Evolutionary conservation across 345 rosid species (phyloP).

Genomic region (Passiflora organensis): DNA sequence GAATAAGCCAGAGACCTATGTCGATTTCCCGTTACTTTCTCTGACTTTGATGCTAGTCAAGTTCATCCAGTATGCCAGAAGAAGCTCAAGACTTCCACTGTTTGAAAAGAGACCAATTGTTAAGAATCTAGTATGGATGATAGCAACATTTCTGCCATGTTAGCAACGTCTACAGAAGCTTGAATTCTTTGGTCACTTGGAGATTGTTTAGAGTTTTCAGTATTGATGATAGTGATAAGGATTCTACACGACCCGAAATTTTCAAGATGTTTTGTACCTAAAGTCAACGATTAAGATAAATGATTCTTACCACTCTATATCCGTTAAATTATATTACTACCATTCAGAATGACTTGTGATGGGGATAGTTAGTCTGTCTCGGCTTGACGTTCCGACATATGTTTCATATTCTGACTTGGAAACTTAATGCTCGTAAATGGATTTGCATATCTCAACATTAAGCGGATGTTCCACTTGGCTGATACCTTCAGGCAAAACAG

Average conservation of each 20-base stretch:
- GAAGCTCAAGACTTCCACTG: constrained; percentile 81
- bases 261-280: too few relatives aligned
- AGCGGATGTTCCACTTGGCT: too few relatives aligned
- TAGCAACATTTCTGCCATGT: constrained; percentile 20
- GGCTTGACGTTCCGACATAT: too few relatives aligned
- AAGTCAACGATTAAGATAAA: constrained; percentile 12
- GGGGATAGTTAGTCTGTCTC: too few relatives aligned
- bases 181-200: constrained; percentile 28
- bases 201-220: constrained; percentile 10
- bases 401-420: too few relatives aligned
- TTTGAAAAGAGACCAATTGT: constrained; percentile 2
- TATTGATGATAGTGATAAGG: constrained; percentile 8
- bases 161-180: constrained; percentile 11
- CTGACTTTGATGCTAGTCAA: constrained; percentile 84
- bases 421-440: too few relatives aligned
- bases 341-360: too few relatives aligned
- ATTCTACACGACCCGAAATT: too few relatives aligned
- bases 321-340: too few relatives aligned
- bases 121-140: constrained; percentile 9
- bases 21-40: constrained; percentile 85
- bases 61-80: constrained; percentile 66
- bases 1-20: constrained; percentile 88
- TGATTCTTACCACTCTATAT: background rate
- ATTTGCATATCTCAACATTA: too few relatives aligned
- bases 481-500: too few relatives aligned